Conservation (phyloP, 495 filamentous ascomycete species). For the Trichoderma orchidacearum region DNA sequence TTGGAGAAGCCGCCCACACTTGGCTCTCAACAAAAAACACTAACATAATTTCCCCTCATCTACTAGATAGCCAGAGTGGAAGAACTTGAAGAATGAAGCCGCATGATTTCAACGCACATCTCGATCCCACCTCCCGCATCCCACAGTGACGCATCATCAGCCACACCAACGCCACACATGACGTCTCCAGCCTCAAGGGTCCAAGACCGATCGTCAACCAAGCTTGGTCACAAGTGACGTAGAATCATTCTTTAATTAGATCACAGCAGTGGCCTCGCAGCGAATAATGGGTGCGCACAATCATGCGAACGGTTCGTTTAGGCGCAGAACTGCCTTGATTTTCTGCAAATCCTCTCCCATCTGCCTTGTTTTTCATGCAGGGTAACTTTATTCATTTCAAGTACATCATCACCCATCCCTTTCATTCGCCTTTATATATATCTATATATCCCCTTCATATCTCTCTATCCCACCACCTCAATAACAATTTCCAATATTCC, state of each 20-base stretch:
- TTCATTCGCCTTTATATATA: background rate
- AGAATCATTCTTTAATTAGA: background rate
- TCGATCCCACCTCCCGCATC: too few species aligned
- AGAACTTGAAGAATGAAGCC: background rate
- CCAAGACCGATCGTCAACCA: background rate
- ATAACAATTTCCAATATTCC: background rate
- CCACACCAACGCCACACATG: background rate
- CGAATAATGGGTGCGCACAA: background rate
- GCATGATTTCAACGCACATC: background rate
- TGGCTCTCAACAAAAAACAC: too few species aligned
- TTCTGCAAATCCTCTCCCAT: background rate
- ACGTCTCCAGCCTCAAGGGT: background rate
- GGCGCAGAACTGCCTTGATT: background rate
- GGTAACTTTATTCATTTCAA: background rate
- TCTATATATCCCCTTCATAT: background rate
- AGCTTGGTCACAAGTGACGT: background rate
- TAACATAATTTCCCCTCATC: too few species aligned
- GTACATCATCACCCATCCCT: background rate
- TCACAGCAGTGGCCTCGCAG: background rate
- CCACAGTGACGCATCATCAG: background rate
- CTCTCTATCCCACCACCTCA: background rate
- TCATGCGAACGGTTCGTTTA: too few species aligned
- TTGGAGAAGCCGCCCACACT: too few species aligned
- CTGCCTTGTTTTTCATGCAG: background rate
- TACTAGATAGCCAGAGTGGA: too few species aligned